Base-by-base conservation (phyloP, 257 asterid species). In the Perilla frutescens region DNA sequence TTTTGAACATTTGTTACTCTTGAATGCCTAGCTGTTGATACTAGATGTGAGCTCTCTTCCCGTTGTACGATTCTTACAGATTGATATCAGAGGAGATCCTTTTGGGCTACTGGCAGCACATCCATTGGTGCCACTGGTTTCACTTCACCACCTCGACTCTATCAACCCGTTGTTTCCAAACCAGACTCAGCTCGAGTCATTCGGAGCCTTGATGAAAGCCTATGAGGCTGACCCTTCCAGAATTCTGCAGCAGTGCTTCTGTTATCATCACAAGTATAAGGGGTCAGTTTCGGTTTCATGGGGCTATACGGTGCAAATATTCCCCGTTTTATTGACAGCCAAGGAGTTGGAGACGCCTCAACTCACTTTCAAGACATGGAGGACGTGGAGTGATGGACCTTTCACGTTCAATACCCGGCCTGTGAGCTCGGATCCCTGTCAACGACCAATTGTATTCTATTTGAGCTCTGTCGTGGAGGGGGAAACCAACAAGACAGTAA, bases 41-140 rank as follows among this genome's bases (percentile, higher is more conserved):
- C 26, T 11, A 32, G 43, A 58, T 10, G n/a, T 31, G 45, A 32
- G 4, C 3, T 1, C 34, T 68, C 47, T 31, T 29, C 36, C 0
- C 0, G 1, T 56, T 44, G 4, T 31, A 20, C 34, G 7, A 11
- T 9, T 10, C 9, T 49, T 64, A 44, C 93, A 93, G 98, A 82
- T 89, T 54, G 97, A 93, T 76, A 71, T 93, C 5, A 77, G 90
- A 83, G 97, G 96, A 7, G 90, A 88, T 68, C 85, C 85, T 0
- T 91, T 81, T 43, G 98, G 98, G 69, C 82, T 93, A 36, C 76
- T 93, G 40, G 81, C 96, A n/a, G 98, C 98, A 6, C 98, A 93
- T 54, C 97, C 98, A 3, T 0, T 84, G 81, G 86, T 90, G 6
- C 96, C 97, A 0, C 84, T 90, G 2, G 93, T 94, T 5, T 91